Percentiles rank a stretch among this genome's conserved stretches.
Conservation (phyloP, 1,284 basidiomycete genomes). For the Trametes hirsuta region DNA sequence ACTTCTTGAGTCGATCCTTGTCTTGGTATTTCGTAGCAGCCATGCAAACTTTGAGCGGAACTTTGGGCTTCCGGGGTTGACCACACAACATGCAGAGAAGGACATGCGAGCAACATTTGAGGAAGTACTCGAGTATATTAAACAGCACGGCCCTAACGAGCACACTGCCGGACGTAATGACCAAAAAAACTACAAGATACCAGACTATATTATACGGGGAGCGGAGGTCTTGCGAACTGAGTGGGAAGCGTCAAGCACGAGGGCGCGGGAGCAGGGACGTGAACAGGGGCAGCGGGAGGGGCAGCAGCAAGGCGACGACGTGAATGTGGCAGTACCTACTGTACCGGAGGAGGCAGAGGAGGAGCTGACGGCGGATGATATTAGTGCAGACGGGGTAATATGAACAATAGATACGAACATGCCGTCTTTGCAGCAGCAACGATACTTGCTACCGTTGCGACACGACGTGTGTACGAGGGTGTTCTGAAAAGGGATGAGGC, state of each 20-base stretch:
- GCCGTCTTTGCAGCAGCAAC: background rate
- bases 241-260: background rate
- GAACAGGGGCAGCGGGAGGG: no score
- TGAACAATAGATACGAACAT: background rate
- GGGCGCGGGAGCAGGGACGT: background rate
- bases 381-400: background rate
- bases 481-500: background rate
- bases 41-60: slow-evolving; percentile 11
- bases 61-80: slow-evolving; percentile 2
- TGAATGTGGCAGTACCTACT: no score
- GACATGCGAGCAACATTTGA: slow-evolving; percentile 15
- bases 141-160: background rate
- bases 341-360: background rate
- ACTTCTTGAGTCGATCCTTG: slow-evolving; percentile 17
- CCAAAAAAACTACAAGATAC: no score
- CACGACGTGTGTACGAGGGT: background rate
- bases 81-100: background rate
- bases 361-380: background rate
- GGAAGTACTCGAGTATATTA: background rate
- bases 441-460: background rate
- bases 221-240: background rate
- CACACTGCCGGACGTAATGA: background rate
- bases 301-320: no score
- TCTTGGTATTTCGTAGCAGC: slow-evolving; percentile 10
- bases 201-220: background rate